phyloP scores from a whole-genome alignment of 805 yeast genomes.

The Myxozyma geophila region DNA sequence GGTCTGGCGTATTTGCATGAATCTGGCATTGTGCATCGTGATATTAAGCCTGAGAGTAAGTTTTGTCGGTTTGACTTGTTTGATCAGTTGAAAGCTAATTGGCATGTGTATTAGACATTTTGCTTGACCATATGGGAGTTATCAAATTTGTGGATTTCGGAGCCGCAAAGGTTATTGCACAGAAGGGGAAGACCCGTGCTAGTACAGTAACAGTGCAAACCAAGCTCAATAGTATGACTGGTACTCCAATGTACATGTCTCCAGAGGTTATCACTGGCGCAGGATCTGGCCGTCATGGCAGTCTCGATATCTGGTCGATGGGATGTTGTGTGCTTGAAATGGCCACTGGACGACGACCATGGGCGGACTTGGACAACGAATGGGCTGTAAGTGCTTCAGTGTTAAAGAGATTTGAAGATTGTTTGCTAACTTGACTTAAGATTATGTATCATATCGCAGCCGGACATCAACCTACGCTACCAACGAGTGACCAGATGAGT shows the following conservation, averaged over 20 bases:
- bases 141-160: slow-evolving; percentile 97
- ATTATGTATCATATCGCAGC: slow-evolving; percentile 98
- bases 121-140: slow-evolving; percentile 88
- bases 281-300: slow-evolving; percentile 62
- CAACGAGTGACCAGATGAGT: slow-evolving; percentile 76
- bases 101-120: slow-evolving; percentile 56
- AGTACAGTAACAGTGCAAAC: slow-evolving; percentile 44
- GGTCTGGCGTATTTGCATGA: slow-evolving; percentile 94
- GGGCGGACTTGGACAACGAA: slow-evolving; percentile 95
- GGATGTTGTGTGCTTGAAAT: slow-evolving; percentile 96
- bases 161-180: slow-evolving; percentile 81
- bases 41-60: slow-evolving; percentile 81
- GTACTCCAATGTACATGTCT: slow-evolving; percentile 99
- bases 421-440: not conserved
- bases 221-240: slow-evolving; percentile 63
- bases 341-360: slow-evolving; percentile 95
- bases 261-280: slow-evolving; percentile 93
- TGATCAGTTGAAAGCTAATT: not conserved
- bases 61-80: not conserved
- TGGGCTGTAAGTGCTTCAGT: slow-evolving; percentile 61
- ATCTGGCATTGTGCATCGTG: slow-evolving; percentile 94
- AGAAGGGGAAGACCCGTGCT: slow-evolving; percentile 44
- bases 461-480: slow-evolving; percentile 87
- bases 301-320: slow-evolving; percentile 90
- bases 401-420: not conserved